A percentile compares a stretch with the other conserved stretches of the same genome.
Conservation (phyloP, 1,139 yeast genomes). For the Sugiyamaella paludigena region DNA sequence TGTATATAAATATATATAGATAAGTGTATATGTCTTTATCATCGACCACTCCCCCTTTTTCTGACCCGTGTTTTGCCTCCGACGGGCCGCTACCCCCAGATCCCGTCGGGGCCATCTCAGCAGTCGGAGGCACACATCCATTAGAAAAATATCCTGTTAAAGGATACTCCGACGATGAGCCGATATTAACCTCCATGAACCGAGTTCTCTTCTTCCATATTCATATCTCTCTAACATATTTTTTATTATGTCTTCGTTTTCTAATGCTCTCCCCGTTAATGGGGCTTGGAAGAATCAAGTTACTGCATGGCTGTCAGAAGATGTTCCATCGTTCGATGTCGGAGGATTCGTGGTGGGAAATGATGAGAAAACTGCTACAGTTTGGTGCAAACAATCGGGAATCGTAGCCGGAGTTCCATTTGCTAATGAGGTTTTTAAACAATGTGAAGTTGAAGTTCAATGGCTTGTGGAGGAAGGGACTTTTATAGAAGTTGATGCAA, state of each 20-base stretch:
- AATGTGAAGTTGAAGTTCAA: slow-evolving; percentile 65
- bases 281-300: slow-evolving; percentile 81
- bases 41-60: no score
- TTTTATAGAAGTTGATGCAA: slow-evolving; percentile 44
- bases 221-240: no score
- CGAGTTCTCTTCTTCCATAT: no score
- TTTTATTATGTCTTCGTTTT: slow-evolving; percentile 27
- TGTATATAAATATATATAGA: slow-evolving; percentile 2
- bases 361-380: slow-evolving; percentile 64
- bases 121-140: no score
- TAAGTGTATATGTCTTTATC: neutral
- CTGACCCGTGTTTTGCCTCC: no score
- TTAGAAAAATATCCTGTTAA: no score
- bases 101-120: no score
- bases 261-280: slow-evolving; percentile 64
- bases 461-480: slow-evolving; percentile 77
- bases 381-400: slow-evolving; percentile 79
- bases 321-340: slow-evolving; percentile 88
- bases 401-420: slow-evolving; percentile 87
- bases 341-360: slow-evolving; percentile 95
- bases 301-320: slow-evolving; percentile 75
- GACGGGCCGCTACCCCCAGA: no score
- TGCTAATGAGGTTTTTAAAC: slow-evolving; percentile 79
- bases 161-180: no score
- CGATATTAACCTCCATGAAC: no score